Evolutionary conservation across 2,329 filamentous ascomycete species (phyloP), one percentile per base, ranked within the genome.

Genomic region (Clarireedia paspali): DNA sequence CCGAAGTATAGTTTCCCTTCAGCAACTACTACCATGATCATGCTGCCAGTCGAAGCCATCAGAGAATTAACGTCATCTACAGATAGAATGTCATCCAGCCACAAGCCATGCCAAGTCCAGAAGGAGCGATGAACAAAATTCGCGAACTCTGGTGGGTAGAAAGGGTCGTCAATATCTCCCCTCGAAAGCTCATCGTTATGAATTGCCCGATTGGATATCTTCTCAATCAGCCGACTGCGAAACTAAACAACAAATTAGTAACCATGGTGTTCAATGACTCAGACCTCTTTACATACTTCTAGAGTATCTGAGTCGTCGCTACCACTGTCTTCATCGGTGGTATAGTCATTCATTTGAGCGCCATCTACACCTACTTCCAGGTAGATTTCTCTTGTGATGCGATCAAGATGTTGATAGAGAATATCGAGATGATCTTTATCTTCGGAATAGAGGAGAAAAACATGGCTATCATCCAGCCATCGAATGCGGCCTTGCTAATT

Each of bases 1-100:
- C 62, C 62, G 24, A 68, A 55, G 39, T 59, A 65, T 15, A 67
- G 50, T 3, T 52, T 57, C 1, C 50, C 46, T 3, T 49, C 45
- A 39, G 64, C 59, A 0, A 59, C 34, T 30, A 59, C 46, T 46
- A 59, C 62, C 30, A 12, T 34, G 30, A 34, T 34, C 30, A 34
- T 34, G 30, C 9, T 34, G 30, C 9, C 4, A 34, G 30, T 34
- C 10, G 30, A 34, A 4, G 10, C 30, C 10, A 54, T 40, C 2
- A 68, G 52, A 12, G 57, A 38, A 9, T 12, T 17, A 6, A 55
- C 36, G 24, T 44, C 23, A 5, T 9, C 17, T 2, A 23, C 26
- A 20, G 49, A 42, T 17, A 50, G 20, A 3, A 55, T 34, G 1
- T 34, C 30, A 34, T 34, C 30, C 30, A 34, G 30, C 30, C 30